These are phyloP conservation scores for Euphrasia arctica DNA, from an alignment of 305 asterid species.

Conservation along the genomic window DNA sequence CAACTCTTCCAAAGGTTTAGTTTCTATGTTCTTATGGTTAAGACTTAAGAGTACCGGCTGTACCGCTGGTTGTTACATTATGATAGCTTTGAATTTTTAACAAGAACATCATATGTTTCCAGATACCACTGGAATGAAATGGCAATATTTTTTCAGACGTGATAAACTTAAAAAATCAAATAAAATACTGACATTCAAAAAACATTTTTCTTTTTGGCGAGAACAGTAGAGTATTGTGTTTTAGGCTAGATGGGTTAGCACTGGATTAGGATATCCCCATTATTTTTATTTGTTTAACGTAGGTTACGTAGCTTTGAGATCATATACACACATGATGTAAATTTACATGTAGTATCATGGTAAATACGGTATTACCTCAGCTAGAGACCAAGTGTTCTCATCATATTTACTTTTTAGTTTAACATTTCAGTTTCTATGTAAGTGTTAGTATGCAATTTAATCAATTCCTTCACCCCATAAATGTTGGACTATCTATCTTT, in stretches of 20 bases:
- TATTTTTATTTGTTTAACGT: neutral
- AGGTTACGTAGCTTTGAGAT: neutral
- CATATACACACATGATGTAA: slow-evolving; percentile 8
- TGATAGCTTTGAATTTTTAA: slow-evolving; percentile 16
- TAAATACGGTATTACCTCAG: neutral
- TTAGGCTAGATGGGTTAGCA: neutral
- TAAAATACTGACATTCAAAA: slow-evolving; percentile 15
- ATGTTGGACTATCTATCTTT: neutral
- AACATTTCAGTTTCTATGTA: slow-evolving; percentile 4
- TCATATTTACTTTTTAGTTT: neutral
- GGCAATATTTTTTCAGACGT: slow-evolving; percentile 11
- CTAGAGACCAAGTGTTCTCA: neutral
- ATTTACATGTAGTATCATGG: neutral
- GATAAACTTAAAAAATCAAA: slow-evolving; percentile 16
- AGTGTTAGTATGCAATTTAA: neutral
- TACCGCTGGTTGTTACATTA: slow-evolving; percentile 21
- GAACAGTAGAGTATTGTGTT: slow-evolving; percentile 6
- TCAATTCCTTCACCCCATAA: neutral
- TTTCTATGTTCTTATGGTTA: slow-evolving; percentile 38
- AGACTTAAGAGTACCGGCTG: neutral
- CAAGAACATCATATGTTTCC: slow-evolving; percentile 20
- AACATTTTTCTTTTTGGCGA: neutral
- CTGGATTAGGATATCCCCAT: slow-evolving; percentile 15
- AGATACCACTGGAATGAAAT: slow-evolving; percentile 7
- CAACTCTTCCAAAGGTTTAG: slow-evolving; percentile 68